Evolutionary conservation across 2,329 filamentous ascomycete genomes (phyloP).

Genomic region (Neopestalotiopsis rosae): DNA sequence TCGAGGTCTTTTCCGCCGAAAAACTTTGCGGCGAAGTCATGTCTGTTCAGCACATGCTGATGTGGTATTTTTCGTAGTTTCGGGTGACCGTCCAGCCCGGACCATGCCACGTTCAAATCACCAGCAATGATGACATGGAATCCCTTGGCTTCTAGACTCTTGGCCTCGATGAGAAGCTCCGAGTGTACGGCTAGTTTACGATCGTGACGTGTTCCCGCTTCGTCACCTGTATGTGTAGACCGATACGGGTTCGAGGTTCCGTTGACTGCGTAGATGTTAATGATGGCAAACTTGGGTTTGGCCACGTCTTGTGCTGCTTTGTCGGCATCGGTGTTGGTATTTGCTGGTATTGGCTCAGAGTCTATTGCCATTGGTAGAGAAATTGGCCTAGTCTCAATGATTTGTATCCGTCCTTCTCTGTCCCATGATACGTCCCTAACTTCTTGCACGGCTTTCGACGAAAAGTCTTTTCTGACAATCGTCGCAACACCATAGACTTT

Average conservation of each 20-base stretch:
- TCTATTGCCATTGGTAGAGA: not conserved
- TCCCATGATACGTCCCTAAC: slow-evolving; percentile 54
- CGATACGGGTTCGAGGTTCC: slow-evolving; percentile 54
- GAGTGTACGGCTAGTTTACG: slow-evolving; percentile 54
- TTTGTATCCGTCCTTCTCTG: slow-evolving; percentile 54
- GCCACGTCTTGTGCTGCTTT: not conserved
- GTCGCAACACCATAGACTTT: slow-evolving; percentile 58
- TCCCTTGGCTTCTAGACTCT: slow-evolving; percentile 43
- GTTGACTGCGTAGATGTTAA: slow-evolving; percentile 61
- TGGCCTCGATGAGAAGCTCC: slow-evolving; percentile 49
- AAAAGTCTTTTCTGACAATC: slow-evolving; percentile 51
- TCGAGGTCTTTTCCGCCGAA: slow-evolving; percentile 36
- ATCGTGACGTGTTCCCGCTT: slow-evolving; percentile 53
- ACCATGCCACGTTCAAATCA: slow-evolving; percentile 56
- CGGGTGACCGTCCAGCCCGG: slow-evolving; percentile 42
- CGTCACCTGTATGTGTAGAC: slow-evolving; percentile 45
- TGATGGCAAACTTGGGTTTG: slow-evolving; percentile 44
- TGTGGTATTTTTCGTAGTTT: slow-evolving; percentile 47
- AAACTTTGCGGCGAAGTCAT: slow-evolving; percentile 55
- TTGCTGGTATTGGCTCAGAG: not conserved
- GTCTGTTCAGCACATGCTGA: slow-evolving; percentile 55
- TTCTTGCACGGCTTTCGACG: slow-evolving; percentile 28
- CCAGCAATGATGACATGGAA: slow-evolving; percentile 53
- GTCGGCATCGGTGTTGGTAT: not conserved
- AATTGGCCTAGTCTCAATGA: slow-evolving; percentile 43